Conservation (phyloP, 2,329 filamentous ascomycete genomes). For the Diplodia intermedia region DNA sequence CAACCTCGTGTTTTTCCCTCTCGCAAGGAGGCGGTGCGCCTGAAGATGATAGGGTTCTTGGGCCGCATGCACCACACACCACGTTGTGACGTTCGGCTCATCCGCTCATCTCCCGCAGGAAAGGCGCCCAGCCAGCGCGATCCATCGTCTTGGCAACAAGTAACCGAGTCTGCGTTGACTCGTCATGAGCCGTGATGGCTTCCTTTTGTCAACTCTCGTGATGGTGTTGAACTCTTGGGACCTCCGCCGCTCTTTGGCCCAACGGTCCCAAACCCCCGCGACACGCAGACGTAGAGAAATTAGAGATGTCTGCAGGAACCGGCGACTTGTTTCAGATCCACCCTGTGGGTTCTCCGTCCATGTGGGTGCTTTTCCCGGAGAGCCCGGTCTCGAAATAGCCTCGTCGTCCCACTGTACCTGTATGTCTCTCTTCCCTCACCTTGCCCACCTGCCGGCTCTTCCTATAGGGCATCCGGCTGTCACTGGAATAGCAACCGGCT, state of each 20-base stretch:
- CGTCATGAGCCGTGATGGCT: background rate
- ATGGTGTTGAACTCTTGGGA: constrained; percentile 10
- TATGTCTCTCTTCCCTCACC: background rate
- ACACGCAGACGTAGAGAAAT: background rate
- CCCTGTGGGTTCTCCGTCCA: background rate
- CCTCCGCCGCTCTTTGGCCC: background rate
- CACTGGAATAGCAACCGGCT: constrained; percentile 4
- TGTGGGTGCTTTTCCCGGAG: background rate
- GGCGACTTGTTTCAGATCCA: constrained; percentile 4
- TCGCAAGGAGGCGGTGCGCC: background rate
- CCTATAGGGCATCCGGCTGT: background rate
- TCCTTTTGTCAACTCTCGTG: background rate
- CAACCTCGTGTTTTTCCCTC: background rate
- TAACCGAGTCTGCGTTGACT: background rate
- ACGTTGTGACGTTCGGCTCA: background rate
- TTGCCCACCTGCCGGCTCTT: background rate
- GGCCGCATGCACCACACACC: background rate
- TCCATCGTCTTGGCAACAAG: background rate
- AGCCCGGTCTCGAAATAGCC: background rate
- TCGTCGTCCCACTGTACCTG: constrained; percentile 1
- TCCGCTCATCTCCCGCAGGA: constrained; percentile 13
- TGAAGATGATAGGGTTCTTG: background rate
- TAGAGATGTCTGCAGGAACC: background rate
- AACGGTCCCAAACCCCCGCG: too few relatives aligned
- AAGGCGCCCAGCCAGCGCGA: background rate